Evolutionary conservation across 2,329 filamentous ascomycete species (phyloP), one percentile per base, ranked within the genome.

Genomic region (Colletotrichum filicis): DNA sequence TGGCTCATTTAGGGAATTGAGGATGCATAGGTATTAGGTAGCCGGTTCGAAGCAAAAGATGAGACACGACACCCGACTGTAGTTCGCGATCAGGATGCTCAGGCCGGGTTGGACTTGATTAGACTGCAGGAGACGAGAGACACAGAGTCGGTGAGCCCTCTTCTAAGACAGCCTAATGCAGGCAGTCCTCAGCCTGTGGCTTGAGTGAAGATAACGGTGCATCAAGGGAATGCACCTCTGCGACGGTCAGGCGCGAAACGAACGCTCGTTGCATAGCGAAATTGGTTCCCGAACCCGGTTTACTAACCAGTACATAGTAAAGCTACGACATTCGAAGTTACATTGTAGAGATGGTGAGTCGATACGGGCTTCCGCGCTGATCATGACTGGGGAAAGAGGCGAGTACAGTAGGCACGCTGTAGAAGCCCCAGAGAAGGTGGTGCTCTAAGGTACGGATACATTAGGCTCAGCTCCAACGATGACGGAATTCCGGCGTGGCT

Each of bases 131-230:
- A 37, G 19, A 55, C 35, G 55, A 60, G 55, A 66, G 46, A 66
- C 62, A 66, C 42, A 46, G 8, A 60, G 63, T 70, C 68, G 68
- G 68, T 66, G 62, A 70, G 68, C 49, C 24, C 32, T 49, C 22
- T 61, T 53, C 64, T 12, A 35, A 9, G 32, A 4, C 11, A 35
- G 32, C 37, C 37, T 19, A 42, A 19, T 16, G 5, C 8, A 42
- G 5, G 35, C 64, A 67, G 46, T 22, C 57, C 30, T 42, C 56
- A 49, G 53, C 2, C 55, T 65, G 52, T 22, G 42, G 8, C 16
- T 64, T 49, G 30, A 64, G 22, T 19, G 19, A 26, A 12, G n/a
- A 37, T 16, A 35, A 22, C 2, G 42, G 42, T 49, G 42, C 42
- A 49, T 22, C 42, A 49, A 49, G 19, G 19, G 19, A 49, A 22